Conservation (phyloP, 179 eudicot genomes). For the Spinacia oleracea region DNA sequence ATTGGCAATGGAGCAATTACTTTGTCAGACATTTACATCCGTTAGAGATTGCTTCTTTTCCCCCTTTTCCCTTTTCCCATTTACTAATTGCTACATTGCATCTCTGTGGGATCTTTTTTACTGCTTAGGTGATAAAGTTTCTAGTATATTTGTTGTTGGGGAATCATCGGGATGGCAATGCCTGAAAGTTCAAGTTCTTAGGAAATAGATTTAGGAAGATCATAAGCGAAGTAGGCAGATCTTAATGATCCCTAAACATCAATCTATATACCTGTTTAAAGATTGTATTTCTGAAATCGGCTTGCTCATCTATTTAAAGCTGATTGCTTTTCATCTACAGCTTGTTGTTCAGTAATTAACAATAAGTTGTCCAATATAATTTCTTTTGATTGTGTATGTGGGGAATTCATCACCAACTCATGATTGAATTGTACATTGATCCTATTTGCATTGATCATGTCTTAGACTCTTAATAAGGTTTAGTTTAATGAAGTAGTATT, state of each 20-base stretch:
- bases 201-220: not conserved
- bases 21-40: too few species aligned
- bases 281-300: too few species aligned
- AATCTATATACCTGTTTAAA: too few species aligned
- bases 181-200: not conserved
- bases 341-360: not conserved
- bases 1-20: too few species aligned
- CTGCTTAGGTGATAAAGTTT: too few species aligned
- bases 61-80: too few species aligned
- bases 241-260: not conserved
- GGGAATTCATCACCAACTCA: not conserved
- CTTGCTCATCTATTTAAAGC: too few species aligned
- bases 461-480: not conserved
- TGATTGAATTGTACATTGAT: not conserved
- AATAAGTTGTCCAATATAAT: not conserved
- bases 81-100: too few species aligned
- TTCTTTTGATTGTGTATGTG: not conserved
- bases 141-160: too few species aligned
- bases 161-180: not conserved
- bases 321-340: not conserved
- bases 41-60: too few species aligned
- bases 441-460: not conserved
- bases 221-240: not conserved
- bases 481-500: too few species aligned
- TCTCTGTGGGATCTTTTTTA: too few species aligned